Evolutionary conservation across 2,329 filamentous ascomycete genomes (phyloP), one percentile per base, ranked within the genome.

Genomic region (Elsinoe necatrix): DNA sequence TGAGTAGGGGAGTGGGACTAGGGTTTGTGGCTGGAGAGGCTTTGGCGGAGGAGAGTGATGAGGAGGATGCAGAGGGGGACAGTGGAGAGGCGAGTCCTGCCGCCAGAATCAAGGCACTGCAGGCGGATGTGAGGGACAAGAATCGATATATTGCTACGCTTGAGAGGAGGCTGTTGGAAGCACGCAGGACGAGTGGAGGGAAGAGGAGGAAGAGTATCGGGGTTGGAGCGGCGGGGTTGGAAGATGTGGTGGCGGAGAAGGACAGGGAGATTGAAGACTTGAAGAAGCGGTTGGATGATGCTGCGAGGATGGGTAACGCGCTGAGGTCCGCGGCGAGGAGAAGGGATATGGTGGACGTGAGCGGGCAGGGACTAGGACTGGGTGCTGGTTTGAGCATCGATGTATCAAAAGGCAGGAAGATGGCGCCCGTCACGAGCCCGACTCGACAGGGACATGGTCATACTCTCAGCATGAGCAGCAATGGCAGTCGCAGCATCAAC

Each of bases 111-210:
- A 83, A 85, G 51, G 87, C 95, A n/a, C 74, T 98, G 48, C 93
- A 95, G 69, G 83, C 90, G n/a, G 93, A 98, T 69, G 80, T 98
- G 47, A 82, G 81, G n/a, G 93, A 98, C 72, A 96, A 95, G 75
- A 97, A 93, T 64, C 86, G 93, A 29, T 98, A 98, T 70, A 97
- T 97, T 63, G 81, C 87, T 25, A 97, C 93, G 0, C 74, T 98
- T 11, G 93, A 98, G 73, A 95, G 95, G 71, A 83, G 93, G 23
- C 76, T 98, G 1, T 77, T 97, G 31, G 93, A 98, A 67, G 93
- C 93, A 35, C 81, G 93, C 39, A 80, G 92, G 48, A 89, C 90
- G 0, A 96, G 91, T 71, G 90, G 95, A 56, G 92, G 89, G 6
- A 35, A 79, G 66, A 82, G 23, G 81, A 64, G 79, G 75, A 56